These are phyloP conservation scores for Camelina sativa DNA, from an alignment of 345 rosid species.

Conservation along the genomic window DNA sequence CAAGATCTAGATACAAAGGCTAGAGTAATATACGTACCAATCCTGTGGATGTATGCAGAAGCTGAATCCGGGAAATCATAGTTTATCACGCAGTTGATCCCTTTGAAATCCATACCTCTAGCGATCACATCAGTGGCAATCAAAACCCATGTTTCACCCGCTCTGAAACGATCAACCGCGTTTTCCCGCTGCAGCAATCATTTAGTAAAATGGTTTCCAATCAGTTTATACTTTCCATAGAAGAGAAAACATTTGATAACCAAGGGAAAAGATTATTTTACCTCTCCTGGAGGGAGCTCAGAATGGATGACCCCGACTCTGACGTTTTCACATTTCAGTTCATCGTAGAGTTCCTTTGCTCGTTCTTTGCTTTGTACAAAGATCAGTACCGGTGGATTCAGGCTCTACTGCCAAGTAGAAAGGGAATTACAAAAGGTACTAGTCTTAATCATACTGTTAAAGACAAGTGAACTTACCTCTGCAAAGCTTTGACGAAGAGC, in stretches of 20 bases:
- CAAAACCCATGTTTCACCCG: slow-evolving; percentile 88
- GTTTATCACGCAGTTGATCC: slow-evolving; percentile 87
- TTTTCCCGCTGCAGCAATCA: slow-evolving; percentile 66
- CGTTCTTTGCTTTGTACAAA: slow-evolving; percentile 92
- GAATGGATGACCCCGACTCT: slow-evolving; percentile 86
- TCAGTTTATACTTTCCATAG: slow-evolving; percentile 4
- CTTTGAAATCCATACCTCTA: slow-evolving; percentile 99
- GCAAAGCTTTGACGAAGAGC: slow-evolving; percentile 95
- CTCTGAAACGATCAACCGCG: slow-evolving; percentile 81
- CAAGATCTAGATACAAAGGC: not conserved
- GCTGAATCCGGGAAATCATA: slow-evolving; percentile 94
- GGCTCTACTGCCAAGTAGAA: slow-evolving; percentile 66
- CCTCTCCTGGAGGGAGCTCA: slow-evolving; percentile 78
- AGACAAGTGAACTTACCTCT: slow-evolving; percentile 58
- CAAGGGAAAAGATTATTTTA: slow-evolving; percentile 41
- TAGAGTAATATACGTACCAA: slow-evolving; percentile 57
- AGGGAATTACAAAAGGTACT: slow-evolving; percentile 41
- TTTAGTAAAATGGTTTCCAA: not conserved
- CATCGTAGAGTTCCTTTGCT: slow-evolving; percentile 83
- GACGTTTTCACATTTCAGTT: slow-evolving; percentile 73
- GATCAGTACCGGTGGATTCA: slow-evolving; percentile 89
- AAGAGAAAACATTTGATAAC: slow-evolving; percentile 4
- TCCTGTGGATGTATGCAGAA: slow-evolving; percentile 91
- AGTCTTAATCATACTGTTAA: slow-evolving; percentile 4
- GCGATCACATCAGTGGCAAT: slow-evolving; percentile 96